Base-by-base conservation (phyloP, 2,329 filamentous ascomycete species). In the Periconia digitata region DNA sequence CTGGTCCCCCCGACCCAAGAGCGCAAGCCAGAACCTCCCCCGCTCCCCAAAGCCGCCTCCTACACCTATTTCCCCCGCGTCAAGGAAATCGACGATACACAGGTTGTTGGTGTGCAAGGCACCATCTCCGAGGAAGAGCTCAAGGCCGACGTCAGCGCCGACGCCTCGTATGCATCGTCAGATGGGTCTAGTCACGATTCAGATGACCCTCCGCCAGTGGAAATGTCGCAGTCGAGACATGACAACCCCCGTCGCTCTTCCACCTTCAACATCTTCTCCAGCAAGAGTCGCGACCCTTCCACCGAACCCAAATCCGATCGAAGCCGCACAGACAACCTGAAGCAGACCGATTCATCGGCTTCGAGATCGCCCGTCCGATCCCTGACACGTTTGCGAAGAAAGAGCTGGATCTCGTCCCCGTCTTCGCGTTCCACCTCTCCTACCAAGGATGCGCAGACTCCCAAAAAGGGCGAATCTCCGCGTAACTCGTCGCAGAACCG, bases 101-200 rank as follows among this genome's bases (percentile, higher is more conserved):
- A 59, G 20, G 54, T 62, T 38, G 55, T 64, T 24, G 65, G 64
- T 40, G 50, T 63, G 32, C 66, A 62, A 47, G 60, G 61, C 22
- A 58, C 53, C 8, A 60, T 64, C 37, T 63, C 65, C 3, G 68
- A 71, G 32, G 65, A 69, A 18, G 64, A 71, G 23, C 50, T 68
- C 44, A 59, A 64, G 34, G 50, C 53, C 16, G 51, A 48, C 46
- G 56, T 50, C 38, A 56, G 55, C 44, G 64, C 56, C 36, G 73
- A 76, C 50, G 58, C 58, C 3, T 67, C 67, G 12, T 67, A 64
- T 51, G 70, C 70, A 44, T 74, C 74, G 16, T 76, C 74, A 16
- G 74, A 69, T 21, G 72, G 70, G 47, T 75, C 72, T 8, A 77
- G 74, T 42, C 75, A 75, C 10, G 72, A 73, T 22, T 72, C 71